Percentiles rank a stretch among this genome's conserved stretches.
These are phyloP conservation scores for Argentina anserina DNA, from an alignment of 306 rosid species.

Conservation along the genomic window DNA sequence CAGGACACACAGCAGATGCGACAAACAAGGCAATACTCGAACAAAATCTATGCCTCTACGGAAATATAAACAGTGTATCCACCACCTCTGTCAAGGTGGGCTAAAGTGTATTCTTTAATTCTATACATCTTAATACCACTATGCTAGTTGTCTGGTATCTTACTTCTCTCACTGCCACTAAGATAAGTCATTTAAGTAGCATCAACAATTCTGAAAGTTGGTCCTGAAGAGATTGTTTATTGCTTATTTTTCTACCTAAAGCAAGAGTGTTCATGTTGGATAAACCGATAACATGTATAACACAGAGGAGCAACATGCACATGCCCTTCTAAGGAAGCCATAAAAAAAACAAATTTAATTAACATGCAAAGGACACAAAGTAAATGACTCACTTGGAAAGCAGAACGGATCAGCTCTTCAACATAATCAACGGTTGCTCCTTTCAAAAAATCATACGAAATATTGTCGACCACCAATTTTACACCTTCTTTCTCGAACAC, in stretches of 20 bases:
- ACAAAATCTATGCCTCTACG: background rate
- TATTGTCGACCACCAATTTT: conserved; percentile 65
- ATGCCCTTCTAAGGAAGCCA: background rate
- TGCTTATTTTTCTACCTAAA: background rate
- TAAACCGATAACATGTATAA: too few species aligned
- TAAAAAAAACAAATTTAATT: background rate
- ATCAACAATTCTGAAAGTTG: background rate
- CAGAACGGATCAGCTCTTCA: conserved; percentile 94
- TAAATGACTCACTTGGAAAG: conserved; percentile 63
- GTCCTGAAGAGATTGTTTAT: too few species aligned
- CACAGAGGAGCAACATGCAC: background rate
- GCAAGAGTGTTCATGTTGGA: background rate
- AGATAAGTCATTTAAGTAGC: background rate
- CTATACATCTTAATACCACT: background rate
- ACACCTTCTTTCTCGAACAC: conserved; percentile 77
- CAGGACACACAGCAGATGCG: too few species aligned
- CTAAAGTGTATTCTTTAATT: background rate
- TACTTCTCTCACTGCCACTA: background rate
- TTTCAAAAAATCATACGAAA: conserved; percentile 88
- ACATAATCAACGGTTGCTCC: conserved; percentile 95
- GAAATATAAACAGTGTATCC: background rate
- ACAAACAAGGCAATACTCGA: background rate
- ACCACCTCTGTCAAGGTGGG: background rate
- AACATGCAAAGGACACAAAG: background rate
- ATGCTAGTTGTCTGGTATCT: background rate